Evolutionary conservation across 805 yeast species (phyloP), one percentile per base, ranked within the genome.

Genomic region (Jamesozyma lodderae): DNA sequence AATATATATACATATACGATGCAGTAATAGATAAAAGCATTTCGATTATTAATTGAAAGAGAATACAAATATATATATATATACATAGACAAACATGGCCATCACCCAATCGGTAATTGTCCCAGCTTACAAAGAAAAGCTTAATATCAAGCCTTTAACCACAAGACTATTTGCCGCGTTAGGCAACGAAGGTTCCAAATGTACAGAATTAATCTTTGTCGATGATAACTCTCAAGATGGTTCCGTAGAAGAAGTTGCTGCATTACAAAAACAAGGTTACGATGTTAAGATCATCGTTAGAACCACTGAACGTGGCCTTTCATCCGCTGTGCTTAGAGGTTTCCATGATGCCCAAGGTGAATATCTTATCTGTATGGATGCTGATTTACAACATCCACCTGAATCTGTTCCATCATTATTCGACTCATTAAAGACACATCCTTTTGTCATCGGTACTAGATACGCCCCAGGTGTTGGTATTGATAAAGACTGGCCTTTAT

Each of bases 391-490:
- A 52, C 75, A 70, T 48, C 75, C 75, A 31, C 75, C 75, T 23
- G 75, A 70, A 49, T 58, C 63, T 40, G 73, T 69, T 8, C 75
- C 75, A 36, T 63, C 59, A 22, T 51, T 70, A 41, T 57, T 70
- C 33, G 61, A 64, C 36, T 53, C 64, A 7, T 50, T 70, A 43
- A 62, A 60, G 50, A 52, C 52, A 6, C 63, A 63, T 42, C 67
- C 74, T 20, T 70, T 70, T 38, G 73, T 62, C 17, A 55, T 69
- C 36, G 75, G 75, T 41, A 70, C 75, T 25, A 62, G 75, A 53
- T 70, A 70, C 41, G 74, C 74, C n/a, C 70, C 70, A 28, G 74
- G 74, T 45, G 75, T 70, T 33, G 73, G 72, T 42, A 69, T 70
- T 39, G 75, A 70, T 47, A 69, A 69, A 51, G 72, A 69, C 47